Evolutionary conservation across 352 stramenopile species (phyloP), one percentile per base, ranked within the genome.

Genomic region (Elongisporangium prolatum): DNA sequence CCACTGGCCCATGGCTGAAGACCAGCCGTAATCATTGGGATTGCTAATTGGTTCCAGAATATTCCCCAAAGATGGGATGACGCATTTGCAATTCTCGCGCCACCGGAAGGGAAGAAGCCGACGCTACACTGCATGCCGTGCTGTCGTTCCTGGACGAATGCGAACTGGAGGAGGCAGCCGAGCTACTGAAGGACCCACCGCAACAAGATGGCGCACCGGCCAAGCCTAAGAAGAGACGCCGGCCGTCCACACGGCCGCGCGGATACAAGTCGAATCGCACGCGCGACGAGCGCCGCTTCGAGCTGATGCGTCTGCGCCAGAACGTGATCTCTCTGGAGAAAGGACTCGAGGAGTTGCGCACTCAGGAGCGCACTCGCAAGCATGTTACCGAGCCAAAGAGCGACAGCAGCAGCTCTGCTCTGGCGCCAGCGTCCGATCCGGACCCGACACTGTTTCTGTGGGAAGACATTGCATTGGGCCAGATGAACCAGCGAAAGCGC

Each of bases 131-230:
- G 51, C 56, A 77, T 61, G 71, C 71, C 40, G 72, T 71, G 50
- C 52, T 72, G 13, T 74, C 71, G n/a, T 80, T 77, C 54, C 64
- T 79, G 22, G 61, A 53, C 21, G 61, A 80, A 25, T 80, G 63
- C 54, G 71, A 84, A 56, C 25, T 54, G 10, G 34, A 16, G 34
- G 34, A 44, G 34, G 34, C 34, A 17, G 34, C 34, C 2, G 34
- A 44, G 34, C 9, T 44, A 13, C 34, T 44, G 2, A 13, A 44
- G 34, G 34, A 44, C 7, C 11, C 9, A 11, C 34, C 8, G 10
- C 7, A 44, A 11, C 34, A 17, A 4, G 34, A 44, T 44, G 34
- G 10, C 34, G 34, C 34, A 17, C 34, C 34, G 34, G 34, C 34
- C 34, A 44, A 44, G 61, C 62, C 51, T 47, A 74, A 71, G 48